These are phyloP conservation scores for Fistulifera solaris DNA, from an alignment of 108 stramenopile genomes.

Conservation along the genomic window DNA sequence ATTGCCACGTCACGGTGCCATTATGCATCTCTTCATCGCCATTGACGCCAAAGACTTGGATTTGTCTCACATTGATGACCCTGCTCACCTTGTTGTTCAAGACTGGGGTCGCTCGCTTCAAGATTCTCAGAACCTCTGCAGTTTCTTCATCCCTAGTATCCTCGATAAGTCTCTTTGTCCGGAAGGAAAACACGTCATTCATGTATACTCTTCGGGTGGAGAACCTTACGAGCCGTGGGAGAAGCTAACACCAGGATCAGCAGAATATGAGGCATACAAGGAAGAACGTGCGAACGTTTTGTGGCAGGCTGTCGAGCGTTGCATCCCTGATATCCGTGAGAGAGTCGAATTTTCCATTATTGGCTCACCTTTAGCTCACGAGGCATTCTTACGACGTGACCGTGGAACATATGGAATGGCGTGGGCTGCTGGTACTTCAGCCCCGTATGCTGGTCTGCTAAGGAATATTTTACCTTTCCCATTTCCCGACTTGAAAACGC, in stretches of 20 bases:
- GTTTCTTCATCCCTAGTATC: constrained; percentile 83
- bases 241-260: constrained; percentile 67
- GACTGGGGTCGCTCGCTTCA: constrained; percentile 86
- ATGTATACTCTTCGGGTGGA: constrained; percentile 89
- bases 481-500: constrained; percentile 86
- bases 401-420: constrained; percentile 90
- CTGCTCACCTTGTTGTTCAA: constrained; percentile 85
- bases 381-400: constrained; percentile 87
- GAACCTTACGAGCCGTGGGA: constrained; percentile 95
- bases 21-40: constrained; percentile 79
- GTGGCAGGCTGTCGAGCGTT: constrained; percentile 83
- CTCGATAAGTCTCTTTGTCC: constrained; percentile 88
- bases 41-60: constrained; percentile 78
- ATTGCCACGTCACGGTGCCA: constrained; percentile 83
- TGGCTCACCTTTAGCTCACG: constrained; percentile 89
- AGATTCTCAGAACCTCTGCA: constrained; percentile 86
- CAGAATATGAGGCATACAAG: constrained; percentile 91
- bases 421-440: constrained; percentile 91
- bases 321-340: constrained; percentile 88
- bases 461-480: constrained; percentile 74
- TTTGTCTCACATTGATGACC: constrained; percentile 79
- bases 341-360: constrained; percentile 87
- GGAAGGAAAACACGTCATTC: constrained; percentile 90
- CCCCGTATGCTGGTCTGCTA: constrained; percentile 77
- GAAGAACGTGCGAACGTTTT: constrained; percentile 82